Evolutionary conservation across 495 filamentous ascomycete species (phyloP).

Genomic region (Tirmania nivea): DNA sequence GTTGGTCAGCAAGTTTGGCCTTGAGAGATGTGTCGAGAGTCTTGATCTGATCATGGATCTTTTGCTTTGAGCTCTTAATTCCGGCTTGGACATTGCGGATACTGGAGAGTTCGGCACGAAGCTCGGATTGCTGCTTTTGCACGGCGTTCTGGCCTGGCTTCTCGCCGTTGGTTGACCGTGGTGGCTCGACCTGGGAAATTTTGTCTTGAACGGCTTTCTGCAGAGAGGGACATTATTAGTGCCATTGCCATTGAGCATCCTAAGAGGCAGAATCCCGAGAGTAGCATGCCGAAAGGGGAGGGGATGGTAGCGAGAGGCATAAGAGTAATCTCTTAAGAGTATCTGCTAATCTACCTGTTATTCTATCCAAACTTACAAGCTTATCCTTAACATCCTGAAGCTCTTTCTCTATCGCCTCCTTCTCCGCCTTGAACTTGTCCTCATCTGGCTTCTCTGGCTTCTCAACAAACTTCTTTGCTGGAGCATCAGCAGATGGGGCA

Average conservation of each 20-base stretch:
- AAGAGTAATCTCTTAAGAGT: too few relatives aligned
- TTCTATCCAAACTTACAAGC: conserved; percentile 45
- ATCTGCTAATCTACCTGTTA: too few relatives aligned
- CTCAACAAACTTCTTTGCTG: background rate
- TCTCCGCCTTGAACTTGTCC: conserved; percentile 42
- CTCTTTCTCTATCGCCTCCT: conserved; percentile 64
- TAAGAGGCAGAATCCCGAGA: background rate
- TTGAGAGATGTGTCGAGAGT: conserved; percentile 63
- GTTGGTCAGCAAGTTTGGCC: conserved; percentile 60
- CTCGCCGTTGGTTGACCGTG: conserved; percentile 36
- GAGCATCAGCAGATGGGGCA: conserved; percentile 4
- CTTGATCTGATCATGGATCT: conserved; percentile 69
- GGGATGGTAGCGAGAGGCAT: background rate
- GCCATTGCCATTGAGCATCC: background rate
- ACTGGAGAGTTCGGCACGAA: conserved; percentile 43
- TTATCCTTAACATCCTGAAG: conserved; percentile 48
- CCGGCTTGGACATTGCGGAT: conserved; percentile 66
- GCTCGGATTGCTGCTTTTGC: conserved; percentile 59
- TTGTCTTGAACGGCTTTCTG: conserved; percentile 72
- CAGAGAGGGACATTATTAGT: conserved; percentile 9
- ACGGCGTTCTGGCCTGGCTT: conserved; percentile 40
- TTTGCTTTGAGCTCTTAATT: conserved; percentile 55
- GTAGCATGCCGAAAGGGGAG: background rate
- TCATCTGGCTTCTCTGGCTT: conserved; percentile 54
- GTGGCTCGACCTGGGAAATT: conserved; percentile 49